Conservation (phyloP, 169 alveolate genomes). For the Hammondia hammondi region DNA sequence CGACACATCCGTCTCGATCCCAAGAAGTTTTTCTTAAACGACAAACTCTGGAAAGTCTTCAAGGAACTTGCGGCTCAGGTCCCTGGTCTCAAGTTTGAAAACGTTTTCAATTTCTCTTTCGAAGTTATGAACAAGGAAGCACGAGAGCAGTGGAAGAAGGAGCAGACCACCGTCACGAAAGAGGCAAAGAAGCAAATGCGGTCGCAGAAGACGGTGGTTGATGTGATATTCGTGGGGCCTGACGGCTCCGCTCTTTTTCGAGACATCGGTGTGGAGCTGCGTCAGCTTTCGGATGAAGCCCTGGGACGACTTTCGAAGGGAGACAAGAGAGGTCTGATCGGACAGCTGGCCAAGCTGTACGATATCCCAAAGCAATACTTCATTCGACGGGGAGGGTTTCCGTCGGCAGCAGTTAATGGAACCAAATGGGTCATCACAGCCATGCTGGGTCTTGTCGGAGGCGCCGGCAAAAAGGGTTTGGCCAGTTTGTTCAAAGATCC, state of each 20-base stretch:
- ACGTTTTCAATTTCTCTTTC: background rate
- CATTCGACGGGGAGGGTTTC: background rate
- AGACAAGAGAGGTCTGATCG: background rate
- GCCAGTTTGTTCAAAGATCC: background rate
- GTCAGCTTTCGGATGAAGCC: background rate
- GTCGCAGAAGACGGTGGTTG: background rate
- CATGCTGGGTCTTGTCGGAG: constrained; percentile 21
- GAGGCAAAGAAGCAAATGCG: background rate
- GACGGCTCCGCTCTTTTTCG: background rate
- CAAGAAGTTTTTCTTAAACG: background rate
- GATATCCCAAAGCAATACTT: background rate
- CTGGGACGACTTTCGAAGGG: background rate
- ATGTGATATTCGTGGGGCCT: background rate
- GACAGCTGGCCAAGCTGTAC: background rate
- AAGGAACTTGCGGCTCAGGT: background rate
- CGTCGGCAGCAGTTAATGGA: background rate
- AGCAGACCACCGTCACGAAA: background rate
- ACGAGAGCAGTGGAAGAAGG: background rate
- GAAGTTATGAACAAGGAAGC: constrained; percentile 14
- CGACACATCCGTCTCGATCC: background rate
- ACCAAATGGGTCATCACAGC: background rate
- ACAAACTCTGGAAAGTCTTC: constrained; percentile 34
- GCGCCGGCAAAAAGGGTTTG: background rate
- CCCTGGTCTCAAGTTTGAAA: constrained; percentile 6
- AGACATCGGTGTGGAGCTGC: constrained; percentile 13